Evolutionary conservation across 179 eudicot species (phyloP), one percentile per base, ranked within the genome.

Genomic region (Silene noctiflora): DNA sequence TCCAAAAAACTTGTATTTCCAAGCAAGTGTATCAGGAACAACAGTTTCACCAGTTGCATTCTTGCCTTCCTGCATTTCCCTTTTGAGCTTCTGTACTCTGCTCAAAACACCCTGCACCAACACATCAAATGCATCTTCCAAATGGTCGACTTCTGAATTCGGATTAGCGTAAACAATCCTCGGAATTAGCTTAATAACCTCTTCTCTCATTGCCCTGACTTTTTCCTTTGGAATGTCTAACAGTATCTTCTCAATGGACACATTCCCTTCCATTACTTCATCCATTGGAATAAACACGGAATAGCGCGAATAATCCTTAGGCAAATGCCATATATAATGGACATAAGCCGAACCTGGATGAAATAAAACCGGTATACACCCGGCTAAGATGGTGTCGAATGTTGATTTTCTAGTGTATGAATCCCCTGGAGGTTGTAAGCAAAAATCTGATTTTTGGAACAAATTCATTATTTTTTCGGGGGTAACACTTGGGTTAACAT

Each of bases 151-250:
- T 39, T 80, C 69, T 0, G 74, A 35, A 24, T 60, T 71, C 0
- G 83, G 79, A 22, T 75, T 62, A 7, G 89, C 89, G 77, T 84
- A 84, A 2, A 75, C 59, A 22, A 86, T 24, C 58, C 73, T 78
- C 0, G 89, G 89, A 25, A 86, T 82, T 69, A 86, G 42, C 60
- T 46, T 78, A 44, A 82, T 78, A 13, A 84, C 85, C 76, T 86
- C 80, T 65, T 86, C 81, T 73, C 89, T 84, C 87, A 84, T 82
- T 9, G 76, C 78, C 20, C 35, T 31, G 46, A 80, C 76, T 31
- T 78, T 51, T 19, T 75, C 74, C 11, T 73, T 61, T 0, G 83
- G 67, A 19, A 86, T 79, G 22, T 24, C 58, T 4, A 20, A 4
- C 55, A 86, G 69, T 20, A 22, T 65, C 59, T 74, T 62, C 44